Conservation (phyloP, 2,329 filamentous ascomycete genomes). For the Beauveria bassiana region DNA sequence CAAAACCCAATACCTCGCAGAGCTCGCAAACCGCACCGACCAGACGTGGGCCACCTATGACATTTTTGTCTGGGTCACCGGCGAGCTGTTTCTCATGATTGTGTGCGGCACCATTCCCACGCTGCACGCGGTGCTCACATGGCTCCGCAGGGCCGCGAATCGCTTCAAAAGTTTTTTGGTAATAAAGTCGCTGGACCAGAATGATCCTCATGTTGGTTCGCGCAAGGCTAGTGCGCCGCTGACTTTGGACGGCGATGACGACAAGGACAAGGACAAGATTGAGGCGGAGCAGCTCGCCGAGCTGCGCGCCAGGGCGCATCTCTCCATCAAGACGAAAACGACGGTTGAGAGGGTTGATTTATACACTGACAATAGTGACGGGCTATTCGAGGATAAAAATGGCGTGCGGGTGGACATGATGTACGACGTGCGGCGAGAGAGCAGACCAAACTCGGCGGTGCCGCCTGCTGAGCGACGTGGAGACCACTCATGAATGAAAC, state of each 20-base stretch:
- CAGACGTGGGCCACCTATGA: constrained; percentile 18
- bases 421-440: constrained; percentile 14
- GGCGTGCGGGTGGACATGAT: constrained; percentile 14
- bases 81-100: constrained; percentile 19
- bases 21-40: constrained; percentile 17
- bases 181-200: not conserved
- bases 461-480: not conserved
- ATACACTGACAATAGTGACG: constrained; percentile 9
- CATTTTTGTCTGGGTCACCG: constrained; percentile 18
- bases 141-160: constrained; percentile 8
- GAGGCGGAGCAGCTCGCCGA: constrained; percentile 12
- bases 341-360: constrained; percentile 11
- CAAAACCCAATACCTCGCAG: constrained; percentile 18
- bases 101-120: constrained; percentile 17
- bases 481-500: not conserved
- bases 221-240: constrained; percentile 6
- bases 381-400: constrained; percentile 11
- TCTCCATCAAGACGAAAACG: constrained; percentile 15
- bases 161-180: not conserved
- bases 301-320: constrained; percentile 10
- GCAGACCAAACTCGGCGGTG: constrained; percentile 12
- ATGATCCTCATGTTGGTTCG: not conserved
- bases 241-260: not conserved
- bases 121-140: constrained; percentile 14
- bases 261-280: not conserved